phyloP scores from a whole-genome alignment of 495 filamentous ascomycete genomes.

The Penicillium riverlandense region DNA sequence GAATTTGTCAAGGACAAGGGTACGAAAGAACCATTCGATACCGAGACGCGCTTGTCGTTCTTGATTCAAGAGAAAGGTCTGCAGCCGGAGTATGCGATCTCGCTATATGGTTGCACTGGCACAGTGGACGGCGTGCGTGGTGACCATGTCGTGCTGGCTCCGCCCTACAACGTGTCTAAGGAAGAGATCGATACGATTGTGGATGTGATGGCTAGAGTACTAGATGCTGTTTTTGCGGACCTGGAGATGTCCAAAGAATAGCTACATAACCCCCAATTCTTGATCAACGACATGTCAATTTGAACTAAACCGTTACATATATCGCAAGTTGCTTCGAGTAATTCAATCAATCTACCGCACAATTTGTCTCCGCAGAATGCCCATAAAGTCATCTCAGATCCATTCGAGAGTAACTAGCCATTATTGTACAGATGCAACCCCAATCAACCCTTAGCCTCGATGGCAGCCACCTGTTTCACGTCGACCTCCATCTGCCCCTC shows the following conservation, averaged over 20 bases:
- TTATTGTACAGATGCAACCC: constrained; percentile 16
- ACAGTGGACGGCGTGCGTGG: constrained; percentile 59
- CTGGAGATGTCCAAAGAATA: constrained; percentile 1
- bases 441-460: constrained; percentile 21
- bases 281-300: neutral
- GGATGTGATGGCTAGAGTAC: constrained; percentile 26
- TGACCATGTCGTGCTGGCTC: constrained; percentile 71
- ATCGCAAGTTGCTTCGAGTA: neutral
- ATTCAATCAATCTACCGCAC: constrained; percentile 5
- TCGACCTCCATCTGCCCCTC: constrained; percentile 7
- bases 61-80: constrained; percentile 49
- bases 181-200: constrained; percentile 58
- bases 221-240: constrained; percentile 26
- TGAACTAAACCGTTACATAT: neutral
- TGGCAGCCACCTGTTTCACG: constrained; percentile 13
- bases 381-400: constrained; percentile 1
- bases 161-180: constrained; percentile 60
- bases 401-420: neutral
- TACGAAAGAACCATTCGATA: constrained; percentile 48
- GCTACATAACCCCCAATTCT: neutral
- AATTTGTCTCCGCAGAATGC: too few species aligned
- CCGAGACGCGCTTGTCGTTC: constrained; percentile 25
- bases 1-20: constrained; percentile 52
- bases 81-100: constrained; percentile 47
- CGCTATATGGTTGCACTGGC: constrained; percentile 63